A percentile compares a stretch with the other conserved stretches of the same genome.
Conservation (phyloP, 192 early-diverging fungal species). For the Backusella circina region DNA sequence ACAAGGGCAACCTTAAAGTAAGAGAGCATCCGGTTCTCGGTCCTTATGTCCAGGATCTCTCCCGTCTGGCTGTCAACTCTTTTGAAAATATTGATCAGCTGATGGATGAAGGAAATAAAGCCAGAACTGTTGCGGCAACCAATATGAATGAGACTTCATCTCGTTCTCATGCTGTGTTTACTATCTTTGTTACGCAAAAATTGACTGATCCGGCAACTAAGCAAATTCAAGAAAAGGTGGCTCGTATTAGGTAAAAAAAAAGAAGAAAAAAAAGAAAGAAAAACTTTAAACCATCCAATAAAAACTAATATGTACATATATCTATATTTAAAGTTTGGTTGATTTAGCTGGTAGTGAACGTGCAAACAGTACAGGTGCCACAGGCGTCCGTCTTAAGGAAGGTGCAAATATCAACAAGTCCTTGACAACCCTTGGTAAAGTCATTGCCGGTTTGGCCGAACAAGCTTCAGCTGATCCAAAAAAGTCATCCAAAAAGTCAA, state of each 20-base stretch:
- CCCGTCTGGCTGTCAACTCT: slow-evolving; percentile 74
- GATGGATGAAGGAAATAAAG: slow-evolving; percentile 80
- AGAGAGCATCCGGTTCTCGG: slow-evolving; percentile 75
- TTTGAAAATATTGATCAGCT: slow-evolving; percentile 65
- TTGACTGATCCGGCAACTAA: slow-evolving; percentile 40
- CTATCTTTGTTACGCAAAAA: slow-evolving; percentile 67
- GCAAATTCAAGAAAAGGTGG: slow-evolving; percentile 64
- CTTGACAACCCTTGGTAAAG: slow-evolving; percentile 88
- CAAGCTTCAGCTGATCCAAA: slow-evolving; percentile 26
- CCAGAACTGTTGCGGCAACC: slow-evolving; percentile 85
- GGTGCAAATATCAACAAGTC: slow-evolving; percentile 97
- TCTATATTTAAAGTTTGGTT: slow-evolving; percentile 63
- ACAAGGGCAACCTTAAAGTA: slow-evolving; percentile 68
- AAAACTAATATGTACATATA: not conserved
- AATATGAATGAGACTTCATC: slow-evolving; percentile 93
- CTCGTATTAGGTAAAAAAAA: slow-evolving; percentile 56
- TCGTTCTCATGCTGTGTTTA: slow-evolving; percentile 85
- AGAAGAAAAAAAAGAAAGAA: not conserved
- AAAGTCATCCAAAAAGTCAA: slow-evolving; percentile 35
- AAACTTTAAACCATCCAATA: not conserved
- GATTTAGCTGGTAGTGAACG: slow-evolving; percentile 95
- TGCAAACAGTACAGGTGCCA: slow-evolving; percentile 82
- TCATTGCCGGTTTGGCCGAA: slow-evolving; percentile 86
- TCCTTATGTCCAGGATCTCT: slow-evolving; percentile 92
- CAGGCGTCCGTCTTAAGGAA: slow-evolving; percentile 82